These are phyloP conservation scores for Marchantia paleacea DNA, from an alignment of 225 moss, liverwort and hornwort species.

Conservation along the genomic window DNA sequence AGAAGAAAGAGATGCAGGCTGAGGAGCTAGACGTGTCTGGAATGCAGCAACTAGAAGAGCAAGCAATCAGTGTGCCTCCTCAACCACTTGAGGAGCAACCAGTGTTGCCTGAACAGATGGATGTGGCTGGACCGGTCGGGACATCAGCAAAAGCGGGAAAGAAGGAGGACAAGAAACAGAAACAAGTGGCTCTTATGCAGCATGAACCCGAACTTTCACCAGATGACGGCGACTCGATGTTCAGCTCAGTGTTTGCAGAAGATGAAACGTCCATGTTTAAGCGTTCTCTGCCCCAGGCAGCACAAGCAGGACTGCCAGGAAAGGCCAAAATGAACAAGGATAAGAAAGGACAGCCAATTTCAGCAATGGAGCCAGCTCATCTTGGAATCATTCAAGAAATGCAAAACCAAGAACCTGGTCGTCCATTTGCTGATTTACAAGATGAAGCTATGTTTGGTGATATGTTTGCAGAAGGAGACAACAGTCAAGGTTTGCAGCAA, in stretches of 20 bases:
- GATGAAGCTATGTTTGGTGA: background rate
- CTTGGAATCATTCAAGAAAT: background rate
- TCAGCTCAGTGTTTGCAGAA: background rate
- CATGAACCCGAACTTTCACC: background rate
- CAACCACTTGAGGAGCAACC: background rate
- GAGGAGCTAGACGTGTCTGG: background rate
- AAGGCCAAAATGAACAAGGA: background rate
- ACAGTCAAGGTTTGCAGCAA: background rate
- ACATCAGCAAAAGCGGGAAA: background rate
- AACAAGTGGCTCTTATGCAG: background rate
- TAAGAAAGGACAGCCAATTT: background rate
- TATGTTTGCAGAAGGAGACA: background rate
- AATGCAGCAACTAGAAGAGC: background rate
- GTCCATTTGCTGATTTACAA: background rate
- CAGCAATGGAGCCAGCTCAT: background rate
- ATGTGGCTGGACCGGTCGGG: too few relatives aligned
- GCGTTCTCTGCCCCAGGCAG: background rate
- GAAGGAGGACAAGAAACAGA: background rate
- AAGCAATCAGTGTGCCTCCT: background rate
- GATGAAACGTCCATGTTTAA: background rate
- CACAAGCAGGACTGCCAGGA: too few relatives aligned
- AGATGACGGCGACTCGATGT: background rate
- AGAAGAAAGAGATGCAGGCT: slow-evolving; percentile 4
- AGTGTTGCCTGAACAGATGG: too few relatives aligned
- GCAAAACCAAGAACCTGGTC: background rate